Base-by-base conservation (phyloP, 1,284 basidiomycete species). In the Cutaneotrichosporon cavernicola region DNA sequence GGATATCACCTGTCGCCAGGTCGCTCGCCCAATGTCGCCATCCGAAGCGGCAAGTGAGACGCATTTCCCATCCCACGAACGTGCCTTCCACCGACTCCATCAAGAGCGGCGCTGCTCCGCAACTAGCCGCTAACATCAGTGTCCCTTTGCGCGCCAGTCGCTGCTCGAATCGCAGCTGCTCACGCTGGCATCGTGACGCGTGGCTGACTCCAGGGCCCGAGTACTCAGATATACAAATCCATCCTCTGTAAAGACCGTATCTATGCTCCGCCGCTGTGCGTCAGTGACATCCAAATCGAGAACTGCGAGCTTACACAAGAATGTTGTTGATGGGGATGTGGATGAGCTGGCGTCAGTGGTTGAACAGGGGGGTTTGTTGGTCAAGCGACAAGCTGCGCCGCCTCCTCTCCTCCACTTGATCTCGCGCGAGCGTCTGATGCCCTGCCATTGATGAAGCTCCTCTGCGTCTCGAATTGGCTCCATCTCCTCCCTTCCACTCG, bases 261-360 rank as follows among this genome's bases (percentile, higher is more conserved):
- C 58, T 67, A 67, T 57, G 66, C 66, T 52, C 66, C 66, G 51
- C 66, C 66, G 55, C 66, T 67, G 63, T 5, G 7, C 9, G 65
- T 64, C 58, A 67, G 63, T 43, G 13, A 32, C 18, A 32, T 14
- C 31, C 8, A 31, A 14, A 5, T 7, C 11, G 13, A 50, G n/a
- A 51, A 26, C 13, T 10, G 13, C 51, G 6, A 16, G 90, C 92
- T 75, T 86, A 95, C 92, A 95, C 92, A 71, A 95, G 86, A 70
- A 95, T 94, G 80, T 94, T 94, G 83, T 94, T 95, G 85, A 96
- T 94, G 71, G 92, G 92, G 80, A 96, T 95, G 82, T 96, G 92
- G 73, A 96, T 50, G 32, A 60, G 58, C 36, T 51, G 22, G 55
- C 21, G 38, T 56, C 36, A 56, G 55, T 22, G 16, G 21, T 38